A percentile compares a stretch with the other conserved stretches of the same genome.
Conservation (phyloP, 2,329 filamentous ascomycete genomes). For the Cordyceps pruinosa region DNA sequence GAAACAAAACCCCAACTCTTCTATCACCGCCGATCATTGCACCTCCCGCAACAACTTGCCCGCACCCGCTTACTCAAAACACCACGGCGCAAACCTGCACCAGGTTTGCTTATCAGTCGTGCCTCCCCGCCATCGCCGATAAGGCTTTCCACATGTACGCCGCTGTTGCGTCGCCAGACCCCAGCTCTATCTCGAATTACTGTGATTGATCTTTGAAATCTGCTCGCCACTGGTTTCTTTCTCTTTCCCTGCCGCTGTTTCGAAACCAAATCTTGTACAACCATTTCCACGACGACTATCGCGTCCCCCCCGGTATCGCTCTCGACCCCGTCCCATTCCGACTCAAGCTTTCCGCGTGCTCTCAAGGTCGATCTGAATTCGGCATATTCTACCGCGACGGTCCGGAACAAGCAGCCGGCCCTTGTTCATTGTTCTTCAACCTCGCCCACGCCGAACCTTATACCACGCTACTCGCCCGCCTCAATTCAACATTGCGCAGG, state of each 20-base stretch:
- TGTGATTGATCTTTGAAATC: not conserved
- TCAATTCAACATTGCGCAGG: not conserved
- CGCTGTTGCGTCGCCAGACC: not conserved
- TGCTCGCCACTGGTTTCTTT: not conserved
- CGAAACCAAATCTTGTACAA: too few species aligned
- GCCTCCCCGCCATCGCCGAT: slow-evolving; percentile 10
- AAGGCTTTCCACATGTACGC: not conserved
- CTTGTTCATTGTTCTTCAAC: not conserved
- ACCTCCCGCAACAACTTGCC: not conserved
- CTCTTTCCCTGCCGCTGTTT: too few species aligned
- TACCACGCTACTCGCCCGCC: not conserved
- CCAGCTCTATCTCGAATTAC: not conserved
- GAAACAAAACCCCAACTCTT: too few species aligned
- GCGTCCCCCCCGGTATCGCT: slow-evolving; percentile 8
- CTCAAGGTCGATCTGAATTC: slow-evolving; percentile 7
- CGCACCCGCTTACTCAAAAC: not conserved
- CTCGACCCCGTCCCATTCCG: slow-evolving; percentile 1
- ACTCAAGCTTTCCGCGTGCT: not conserved
- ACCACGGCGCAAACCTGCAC: not conserved
- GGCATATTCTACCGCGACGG: not conserved
- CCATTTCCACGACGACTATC: not conserved
- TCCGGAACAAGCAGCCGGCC: not conserved
- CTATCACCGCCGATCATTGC: not conserved
- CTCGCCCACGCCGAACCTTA: not conserved
- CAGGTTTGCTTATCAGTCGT: slow-evolving; percentile 10